Base-by-base conservation (phyloP, 148 eudicot genomes). In the Selenicereus undatus region DNA sequence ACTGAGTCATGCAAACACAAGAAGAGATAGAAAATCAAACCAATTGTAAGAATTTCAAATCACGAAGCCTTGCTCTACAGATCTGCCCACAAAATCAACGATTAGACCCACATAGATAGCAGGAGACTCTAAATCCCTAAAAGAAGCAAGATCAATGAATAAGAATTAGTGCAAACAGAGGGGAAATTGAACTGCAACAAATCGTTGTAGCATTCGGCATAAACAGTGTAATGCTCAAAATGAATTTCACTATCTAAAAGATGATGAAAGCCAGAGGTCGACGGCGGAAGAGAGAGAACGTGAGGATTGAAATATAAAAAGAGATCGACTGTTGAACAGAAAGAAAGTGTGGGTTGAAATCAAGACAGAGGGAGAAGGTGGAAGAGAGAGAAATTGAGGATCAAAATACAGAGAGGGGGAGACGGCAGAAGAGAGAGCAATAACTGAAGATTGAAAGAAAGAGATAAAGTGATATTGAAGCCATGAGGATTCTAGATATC, bases 121-220 rank as follows among this genome's bases (percentile, higher is more conserved):
- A 48, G 21, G 48, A 56, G 36, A 70, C 11, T 79, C 70, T 35
- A 74, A 83, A 78, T 74, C 85, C 85, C 85, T 83, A 82, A 77
- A 58, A 77, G 9, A 29, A 3, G 50, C 24, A 32, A 75, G 74
- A 83, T 52, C 69, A 79, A 52, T 32, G 70, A 64, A 64, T 18
- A 22, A 39, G 56, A 10, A 24, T 17, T 16, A 50, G 1, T 32
- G 35, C n/a, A 20, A 30, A 36, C 50, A 27, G 70, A 32, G 32
- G 4, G 62, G 20, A 74, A 17, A 43, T 60, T 18, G 42, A 42
- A 71, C 27, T 50, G 18, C 11, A 27, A 74, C 7, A 27, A 36
- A 69, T 60, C 52, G 1, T 32, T 32, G 36, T 80, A 80, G 73
- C 78, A 29, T 9, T 18, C 7, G 8, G 7, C 9, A 42, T 11